Percentiles rank a stretch among this genome's conserved stretches.
Evolutionary conservation across 495 filamentous ascomycete genomes (phyloP).

Genomic region (Annulohypoxylon bovei): DNA sequence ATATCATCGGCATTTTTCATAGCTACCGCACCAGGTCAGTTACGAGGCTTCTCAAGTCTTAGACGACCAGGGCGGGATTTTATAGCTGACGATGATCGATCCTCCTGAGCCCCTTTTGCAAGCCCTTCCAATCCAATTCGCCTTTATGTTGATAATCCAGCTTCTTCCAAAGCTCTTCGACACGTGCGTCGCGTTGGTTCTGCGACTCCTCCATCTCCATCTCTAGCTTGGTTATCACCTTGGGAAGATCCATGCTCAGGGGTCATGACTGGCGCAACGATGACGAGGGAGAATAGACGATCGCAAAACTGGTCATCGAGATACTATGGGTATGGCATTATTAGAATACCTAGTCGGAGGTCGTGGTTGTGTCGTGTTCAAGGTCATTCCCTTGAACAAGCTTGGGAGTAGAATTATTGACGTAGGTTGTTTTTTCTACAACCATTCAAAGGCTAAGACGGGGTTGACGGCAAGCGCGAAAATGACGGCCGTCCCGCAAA

Average conservation of each 20-base stretch:
- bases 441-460: constrained; percentile 18
- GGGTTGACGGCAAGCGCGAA: constrained; percentile 36
- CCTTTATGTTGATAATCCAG: constrained; percentile 81
- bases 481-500: constrained; percentile 40
- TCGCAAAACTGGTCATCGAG: constrained; percentile 37
- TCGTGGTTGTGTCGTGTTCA: constrained; percentile 20
- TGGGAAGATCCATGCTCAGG: constrained; percentile 53
- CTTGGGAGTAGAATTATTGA: constrained; percentile 19
- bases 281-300: constrained; percentile 29
- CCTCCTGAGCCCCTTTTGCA: constrained; percentile 84
- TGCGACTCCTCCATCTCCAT: constrained; percentile 68
- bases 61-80: constrained; percentile 16
- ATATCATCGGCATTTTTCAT: constrained; percentile 94
- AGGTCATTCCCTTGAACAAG: constrained; percentile 34
- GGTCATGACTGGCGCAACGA: constrained; percentile 48
- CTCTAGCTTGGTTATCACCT: constrained; percentile 55
- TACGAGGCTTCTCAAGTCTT: constrained; percentile 6
- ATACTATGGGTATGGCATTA: constrained; percentile 51
- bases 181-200: constrained; percentile 76
- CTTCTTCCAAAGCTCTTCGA: constrained; percentile 80
- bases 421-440: constrained; percentile 26
- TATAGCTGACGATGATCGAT: constrained; percentile 88
- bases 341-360: constrained; percentile 27
- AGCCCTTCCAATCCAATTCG: constrained; percentile 79
- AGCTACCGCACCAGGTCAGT: constrained; percentile 63